Conservation (phyloP, 768 basidiomycete species). For the Clavulina sp. region DNA sequence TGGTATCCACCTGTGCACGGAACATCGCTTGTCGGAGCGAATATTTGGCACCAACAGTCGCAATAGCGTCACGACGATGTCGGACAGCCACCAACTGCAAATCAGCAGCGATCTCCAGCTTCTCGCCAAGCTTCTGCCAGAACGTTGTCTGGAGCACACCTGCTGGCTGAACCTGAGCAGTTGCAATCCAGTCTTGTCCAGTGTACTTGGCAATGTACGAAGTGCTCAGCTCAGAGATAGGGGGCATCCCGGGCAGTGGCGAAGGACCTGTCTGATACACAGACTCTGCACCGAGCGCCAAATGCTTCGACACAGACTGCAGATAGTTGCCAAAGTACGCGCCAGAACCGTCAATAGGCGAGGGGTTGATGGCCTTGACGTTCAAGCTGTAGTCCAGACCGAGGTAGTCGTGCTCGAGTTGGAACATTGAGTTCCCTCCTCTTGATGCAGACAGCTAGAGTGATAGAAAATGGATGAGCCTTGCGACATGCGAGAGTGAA, state of each 20-base stretch:
- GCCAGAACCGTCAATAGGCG: slow-evolving; percentile 69
- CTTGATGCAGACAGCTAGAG: slow-evolving; percentile 32
- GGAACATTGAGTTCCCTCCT: slow-evolving; percentile 74
- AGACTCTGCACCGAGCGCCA: slow-evolving; percentile 76
- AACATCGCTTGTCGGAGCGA: slow-evolving; percentile 89
- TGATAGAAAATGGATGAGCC: slow-evolving; percentile 1
- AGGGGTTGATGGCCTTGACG: slow-evolving; percentile 80
- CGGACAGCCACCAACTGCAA: slow-evolving; percentile 67
- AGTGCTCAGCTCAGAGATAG: slow-evolving; percentile 47
- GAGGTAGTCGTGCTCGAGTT: slow-evolving; percentile 85
- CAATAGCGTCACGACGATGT: slow-evolving; percentile 71
- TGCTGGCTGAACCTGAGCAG: slow-evolving; percentile 66
- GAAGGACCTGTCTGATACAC: slow-evolving; percentile 64
- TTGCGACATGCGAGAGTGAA: neutral
- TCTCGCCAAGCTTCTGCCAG: slow-evolving; percentile 89
- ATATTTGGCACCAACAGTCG: slow-evolving; percentile 91
- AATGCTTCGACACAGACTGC: slow-evolving; percentile 78
- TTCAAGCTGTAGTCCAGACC: slow-evolving; percentile 79
- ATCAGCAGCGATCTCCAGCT: slow-evolving; percentile 95
- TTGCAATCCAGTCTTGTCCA: slow-evolving; percentile 80
- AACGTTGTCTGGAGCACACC: slow-evolving; percentile 84
- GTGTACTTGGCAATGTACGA: slow-evolving; percentile 75
- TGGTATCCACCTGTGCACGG: slow-evolving; percentile 85
- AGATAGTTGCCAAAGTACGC: slow-evolving; percentile 85
- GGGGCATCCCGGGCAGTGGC: slow-evolving; percentile 25